phyloP scores from a whole-genome alignment of 257 asterid genomes.

The Solanum lignicaule region DNA sequence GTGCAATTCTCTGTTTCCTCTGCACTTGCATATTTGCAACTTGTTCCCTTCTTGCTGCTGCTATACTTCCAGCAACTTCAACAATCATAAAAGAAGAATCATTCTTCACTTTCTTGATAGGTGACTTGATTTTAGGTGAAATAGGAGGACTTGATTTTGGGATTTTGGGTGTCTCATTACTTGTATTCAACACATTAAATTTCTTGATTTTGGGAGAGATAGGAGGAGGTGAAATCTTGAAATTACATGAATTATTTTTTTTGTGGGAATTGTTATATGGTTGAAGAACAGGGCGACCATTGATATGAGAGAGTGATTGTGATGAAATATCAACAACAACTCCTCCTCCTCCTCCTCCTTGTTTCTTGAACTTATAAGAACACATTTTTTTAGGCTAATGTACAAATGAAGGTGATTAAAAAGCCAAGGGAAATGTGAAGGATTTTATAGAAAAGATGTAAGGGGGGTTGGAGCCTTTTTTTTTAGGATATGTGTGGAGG shows the following conservation, averaged over 20 bases:
- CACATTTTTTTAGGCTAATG: slow-evolving; percentile 23
- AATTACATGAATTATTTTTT: background rate
- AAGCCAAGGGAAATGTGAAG: background rate
- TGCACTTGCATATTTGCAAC: slow-evolving; percentile 58
- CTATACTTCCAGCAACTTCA: slow-evolving; percentile 61
- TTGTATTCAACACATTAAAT: slow-evolving; percentile 3
- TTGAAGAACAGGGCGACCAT: slow-evolving; percentile 38
- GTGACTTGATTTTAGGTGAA: slow-evolving; percentile 32
- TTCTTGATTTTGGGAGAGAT: slow-evolving; percentile 27
- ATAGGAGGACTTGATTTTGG: slow-evolving; percentile 13
- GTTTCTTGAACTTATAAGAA: slow-evolving; percentile 37
- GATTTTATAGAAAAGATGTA: slow-evolving; percentile 26
- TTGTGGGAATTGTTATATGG: slow-evolving; percentile 36
- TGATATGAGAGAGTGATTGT: slow-evolving; percentile 14
- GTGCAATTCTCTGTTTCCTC: slow-evolving; percentile 62
- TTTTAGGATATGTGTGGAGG: background rate
- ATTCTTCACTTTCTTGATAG: slow-evolving; percentile 17
- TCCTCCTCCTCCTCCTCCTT: background rate
- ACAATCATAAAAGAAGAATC: slow-evolving; percentile 17
- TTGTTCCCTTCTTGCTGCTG: slow-evolving; percentile 73
- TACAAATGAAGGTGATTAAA: background rate
- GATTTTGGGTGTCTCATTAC: slow-evolving; percentile 16
- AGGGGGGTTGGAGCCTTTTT: slow-evolving; percentile 30
- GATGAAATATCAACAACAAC: slow-evolving; percentile 4
- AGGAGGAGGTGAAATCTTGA: background rate